Evolutionary conservation across 2,329 filamentous ascomycete genomes (phyloP), one percentile per base, ranked within the genome.

Genomic region (Diaporthe ilicicola): DNA sequence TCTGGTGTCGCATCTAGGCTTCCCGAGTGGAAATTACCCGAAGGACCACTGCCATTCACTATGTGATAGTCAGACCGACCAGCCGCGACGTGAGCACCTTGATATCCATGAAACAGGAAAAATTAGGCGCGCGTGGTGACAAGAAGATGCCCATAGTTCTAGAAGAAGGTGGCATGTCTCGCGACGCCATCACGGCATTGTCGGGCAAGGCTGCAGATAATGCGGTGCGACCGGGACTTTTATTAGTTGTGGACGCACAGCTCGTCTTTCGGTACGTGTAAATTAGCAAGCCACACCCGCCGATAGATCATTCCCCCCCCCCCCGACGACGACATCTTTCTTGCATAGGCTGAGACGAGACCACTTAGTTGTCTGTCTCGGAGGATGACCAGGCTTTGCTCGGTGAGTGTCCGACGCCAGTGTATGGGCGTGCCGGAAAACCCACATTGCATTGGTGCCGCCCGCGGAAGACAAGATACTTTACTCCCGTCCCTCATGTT

Each of bases 151-250:
- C 48, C n/a, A 10, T 48, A 19, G 32, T 64, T 64, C 59, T 64
- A 50, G 59, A 64, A 64, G 19, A 27, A 17, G n/a, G 34, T 64
- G 59, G 17, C 44, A 37, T 64, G 59, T 50, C 59, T 50, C 59
- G 44, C 59, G 59, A 50, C 44, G 44, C 55, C 55, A n/a, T 59
- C 13, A 19, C 37, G 37, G 8, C 22, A 24, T 44, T 50, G 29
- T n/a, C 37, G 8, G 44, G 17, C 29, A 50, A 8, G 29, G 9
- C 29, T 54, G 51, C 4, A 34, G 29, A 54, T 19, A 64, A 37
- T 64, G 59, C 42, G 19, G 44, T 64, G 59, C 59, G 12, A 64
- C 59, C 59, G 59, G 59, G 34, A 29, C 7, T 37, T 64, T 64
- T 50, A 22, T 64, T 37, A 29, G 34, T 64, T 50, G 34, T n/a